These are phyloP conservation scores for Silene noctiflora DNA, from an alignment of 179 eudicot genomes.

Conservation along the genomic window DNA sequence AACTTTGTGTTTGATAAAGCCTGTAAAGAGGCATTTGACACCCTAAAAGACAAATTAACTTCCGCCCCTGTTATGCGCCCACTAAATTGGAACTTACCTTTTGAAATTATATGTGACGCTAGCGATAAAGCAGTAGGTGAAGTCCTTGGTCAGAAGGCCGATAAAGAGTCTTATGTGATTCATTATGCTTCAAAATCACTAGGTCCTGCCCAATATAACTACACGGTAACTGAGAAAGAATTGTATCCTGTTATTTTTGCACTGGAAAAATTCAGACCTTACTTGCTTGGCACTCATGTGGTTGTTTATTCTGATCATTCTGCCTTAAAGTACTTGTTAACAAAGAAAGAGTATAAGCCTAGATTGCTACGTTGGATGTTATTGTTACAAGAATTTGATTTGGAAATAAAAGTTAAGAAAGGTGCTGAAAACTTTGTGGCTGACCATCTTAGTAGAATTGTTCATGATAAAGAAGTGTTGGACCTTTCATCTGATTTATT, in stretches of 20 bases:
- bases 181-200: not conserved
- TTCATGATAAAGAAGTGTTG: no score
- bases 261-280: not conserved
- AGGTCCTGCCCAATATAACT: not conserved
- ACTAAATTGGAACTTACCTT: not conserved
- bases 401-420: not conserved
- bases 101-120: constrained; percentile 4
- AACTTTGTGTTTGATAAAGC: not conserved
- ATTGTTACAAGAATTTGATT: constrained; percentile 1
- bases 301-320: not conserved
- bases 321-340: not conserved
- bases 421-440: not conserved
- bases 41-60: not conserved
- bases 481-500: no score
- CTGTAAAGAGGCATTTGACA: not conserved
- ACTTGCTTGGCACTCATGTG: not conserved
- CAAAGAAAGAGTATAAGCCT: not conserved
- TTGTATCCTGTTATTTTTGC: not conserved
- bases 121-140: not conserved
- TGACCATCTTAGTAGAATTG: not conserved
- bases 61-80: not conserved
- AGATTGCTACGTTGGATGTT: not conserved
- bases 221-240: not conserved
- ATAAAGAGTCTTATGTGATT: not conserved
- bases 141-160: not conserved